Conservation (phyloP, 139 green algal species). For the Edaphochlamys debaryana region DNA sequence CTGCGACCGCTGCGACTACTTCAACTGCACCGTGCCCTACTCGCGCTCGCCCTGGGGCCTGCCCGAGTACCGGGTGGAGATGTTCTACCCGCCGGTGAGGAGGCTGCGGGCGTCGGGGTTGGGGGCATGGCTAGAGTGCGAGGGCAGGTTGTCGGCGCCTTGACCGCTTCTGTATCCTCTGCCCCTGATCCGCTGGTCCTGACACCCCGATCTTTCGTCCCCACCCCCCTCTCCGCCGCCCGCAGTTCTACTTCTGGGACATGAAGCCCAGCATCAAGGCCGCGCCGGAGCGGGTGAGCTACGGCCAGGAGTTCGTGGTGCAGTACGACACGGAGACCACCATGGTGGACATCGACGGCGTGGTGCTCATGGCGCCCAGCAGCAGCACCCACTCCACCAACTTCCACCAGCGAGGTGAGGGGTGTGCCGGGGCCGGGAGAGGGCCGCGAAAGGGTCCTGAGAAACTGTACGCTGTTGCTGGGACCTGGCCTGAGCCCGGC, state of each 20-base stretch:
- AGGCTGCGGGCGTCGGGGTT: no score
- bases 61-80: slow-evolving; percentile 47
- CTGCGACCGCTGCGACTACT: slow-evolving; percentile 55
- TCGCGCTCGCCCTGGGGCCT: slow-evolving; percentile 6
- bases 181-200: no score
- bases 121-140: no score
- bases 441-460: no score
- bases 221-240: no score
- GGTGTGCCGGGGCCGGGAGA: no score
- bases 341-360: slow-evolving; percentile 28
- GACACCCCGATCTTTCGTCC: no score
- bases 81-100: slow-evolving; percentile 44
- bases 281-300: not conserved
- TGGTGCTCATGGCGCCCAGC: slow-evolving; percentile 44
- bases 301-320: not conserved
- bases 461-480: no score
- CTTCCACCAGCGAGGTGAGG: slow-evolving; percentile 61
- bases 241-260: slow-evolving; percentile 41
- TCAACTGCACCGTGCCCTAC: slow-evolving; percentile 31
- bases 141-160: no score
- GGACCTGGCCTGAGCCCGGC: no score
- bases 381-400: slow-evolving; percentile 54
- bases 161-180: no score
- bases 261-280: slow-evolving; percentile 27
- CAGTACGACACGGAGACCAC: not conserved